These are phyloP conservation scores for Xylaria scruposa DNA, from an alignment of 495 filamentous ascomycete genomes.

Conservation along the genomic window DNA sequence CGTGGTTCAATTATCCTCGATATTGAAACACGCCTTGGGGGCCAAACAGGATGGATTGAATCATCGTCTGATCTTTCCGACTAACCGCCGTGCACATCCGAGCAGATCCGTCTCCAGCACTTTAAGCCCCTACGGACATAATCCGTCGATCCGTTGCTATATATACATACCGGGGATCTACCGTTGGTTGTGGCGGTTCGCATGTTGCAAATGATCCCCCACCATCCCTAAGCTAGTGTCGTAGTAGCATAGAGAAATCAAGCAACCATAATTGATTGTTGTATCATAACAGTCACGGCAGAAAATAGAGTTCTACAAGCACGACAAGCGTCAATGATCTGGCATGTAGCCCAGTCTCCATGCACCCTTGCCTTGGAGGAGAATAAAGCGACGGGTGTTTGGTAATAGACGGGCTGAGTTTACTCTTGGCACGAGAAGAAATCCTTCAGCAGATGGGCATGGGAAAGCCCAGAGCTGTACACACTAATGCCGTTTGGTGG, in stretches of 20 bases:
- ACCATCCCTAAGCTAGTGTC: background rate
- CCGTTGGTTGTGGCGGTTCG: background rate
- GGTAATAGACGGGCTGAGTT: slow-evolving; percentile 80
- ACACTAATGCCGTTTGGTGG: slow-evolving; percentile 89
- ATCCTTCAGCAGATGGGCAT: slow-evolving; percentile 97
- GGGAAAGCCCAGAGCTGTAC: slow-evolving; percentile 87
- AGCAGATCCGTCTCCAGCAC: slow-evolving; percentile 3
- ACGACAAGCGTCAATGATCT: slow-evolving; percentile 19
- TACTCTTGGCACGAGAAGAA: slow-evolving; percentile 91
- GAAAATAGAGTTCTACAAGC: background rate
- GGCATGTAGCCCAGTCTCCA: slow-evolving; percentile 83
- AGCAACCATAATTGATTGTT: background rate
- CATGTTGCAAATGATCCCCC: background rate
- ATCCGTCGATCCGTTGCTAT: background rate
- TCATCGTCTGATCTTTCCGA: slow-evolving; percentile 19
- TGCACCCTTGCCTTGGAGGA: slow-evolving; percentile 75
- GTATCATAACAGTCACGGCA: background rate
- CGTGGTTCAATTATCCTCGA: background rate
- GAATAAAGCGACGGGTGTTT: slow-evolving; percentile 74
- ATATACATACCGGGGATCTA: background rate
- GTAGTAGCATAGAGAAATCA: background rate
- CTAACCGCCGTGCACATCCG: slow-evolving; percentile 16
- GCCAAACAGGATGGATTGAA: slow-evolving; percentile 5
- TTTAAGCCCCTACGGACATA: background rate
- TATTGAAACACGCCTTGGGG: slow-evolving; percentile 16